A percentile compares a stretch with the other conserved stretches of the same genome.
Conservation (phyloP, 129 eudicot species). For the Flaveria ramosissima region DNA sequence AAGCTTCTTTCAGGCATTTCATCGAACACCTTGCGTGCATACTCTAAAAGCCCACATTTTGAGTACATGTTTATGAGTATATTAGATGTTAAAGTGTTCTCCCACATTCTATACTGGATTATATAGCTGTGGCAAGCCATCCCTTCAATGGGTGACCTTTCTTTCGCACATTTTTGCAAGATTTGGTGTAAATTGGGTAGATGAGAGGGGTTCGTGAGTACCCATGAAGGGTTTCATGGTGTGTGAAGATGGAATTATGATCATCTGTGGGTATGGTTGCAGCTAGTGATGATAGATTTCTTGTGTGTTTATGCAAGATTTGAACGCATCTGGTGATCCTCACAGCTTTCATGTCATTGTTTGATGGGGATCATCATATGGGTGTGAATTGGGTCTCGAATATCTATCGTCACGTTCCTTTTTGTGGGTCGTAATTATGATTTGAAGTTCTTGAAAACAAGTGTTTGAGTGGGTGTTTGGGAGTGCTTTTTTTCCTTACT, state of each 20-base stretch:
- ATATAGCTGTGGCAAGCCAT: constrained; percentile 64
- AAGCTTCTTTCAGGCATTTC: constrained; percentile 65
- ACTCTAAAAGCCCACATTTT: constrained; percentile 56
- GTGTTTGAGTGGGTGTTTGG: too few relatives aligned
- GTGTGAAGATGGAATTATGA: constrained; percentile 12
- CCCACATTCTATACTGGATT: constrained; percentile 45
- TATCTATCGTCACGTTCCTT: too few relatives aligned
- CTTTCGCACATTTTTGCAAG: constrained; percentile 60
- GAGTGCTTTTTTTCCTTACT: too few relatives aligned
- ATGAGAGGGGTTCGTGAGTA: constrained; percentile 27
- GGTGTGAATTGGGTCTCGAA: neutral
- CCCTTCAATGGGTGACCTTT: constrained; percentile 43
- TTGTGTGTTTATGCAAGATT: neutral
- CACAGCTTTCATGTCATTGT: constrained; percentile 31
- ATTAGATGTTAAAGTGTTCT: constrained; percentile 55
- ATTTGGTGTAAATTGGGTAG: constrained; percentile 44
- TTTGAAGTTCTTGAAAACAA: too few relatives aligned
- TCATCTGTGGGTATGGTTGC: constrained; percentile 10
- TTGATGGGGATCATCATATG: neutral
- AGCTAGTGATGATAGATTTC: constrained; percentile 30
- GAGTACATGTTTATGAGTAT: constrained; percentile 77
- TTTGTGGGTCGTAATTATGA: too few relatives aligned
- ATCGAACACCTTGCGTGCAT: constrained; percentile 71
- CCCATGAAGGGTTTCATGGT: constrained; percentile 35
- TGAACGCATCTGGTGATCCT: constrained; percentile 16